Conservation (phyloP, 257 asterid species). For the Nicotiana benthamiana region DNA sequence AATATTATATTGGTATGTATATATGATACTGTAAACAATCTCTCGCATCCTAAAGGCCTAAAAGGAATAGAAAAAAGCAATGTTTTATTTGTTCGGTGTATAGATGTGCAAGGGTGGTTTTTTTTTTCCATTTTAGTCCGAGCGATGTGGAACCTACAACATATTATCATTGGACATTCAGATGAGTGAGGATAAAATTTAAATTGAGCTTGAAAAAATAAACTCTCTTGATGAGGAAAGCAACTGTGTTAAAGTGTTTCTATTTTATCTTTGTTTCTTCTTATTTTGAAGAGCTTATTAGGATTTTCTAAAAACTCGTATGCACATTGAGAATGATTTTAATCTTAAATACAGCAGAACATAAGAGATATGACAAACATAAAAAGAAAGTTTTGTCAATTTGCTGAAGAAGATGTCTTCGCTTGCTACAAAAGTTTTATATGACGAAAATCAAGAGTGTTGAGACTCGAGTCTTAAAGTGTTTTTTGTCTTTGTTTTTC, state of each 20-base stretch:
- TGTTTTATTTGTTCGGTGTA: background rate
- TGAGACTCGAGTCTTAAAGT: background rate
- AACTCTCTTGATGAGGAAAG: background rate
- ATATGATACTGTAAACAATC: background rate
- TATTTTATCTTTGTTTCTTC: background rate
- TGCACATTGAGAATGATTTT: background rate
- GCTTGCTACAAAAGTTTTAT: background rate
- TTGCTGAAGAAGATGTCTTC: background rate
- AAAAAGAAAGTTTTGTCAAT: background rate
- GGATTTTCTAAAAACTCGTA: background rate
- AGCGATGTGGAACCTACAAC: background rate
- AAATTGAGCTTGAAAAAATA: background rate
- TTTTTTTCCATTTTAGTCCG: background rate
- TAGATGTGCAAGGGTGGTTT: background rate
- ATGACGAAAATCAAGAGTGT: background rate
- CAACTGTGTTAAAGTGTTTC: background rate
- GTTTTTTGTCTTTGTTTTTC: background rate
- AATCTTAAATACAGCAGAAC: no score
- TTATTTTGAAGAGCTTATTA: background rate
- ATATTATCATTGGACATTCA: background rate
- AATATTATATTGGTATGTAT: no score
- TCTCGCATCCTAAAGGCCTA: background rate
- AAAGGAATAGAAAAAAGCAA: background rate
- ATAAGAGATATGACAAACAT: background rate
- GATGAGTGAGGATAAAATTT: background rate